A percentile compares a stretch with the other conserved stretches of the same genome.
Evolutionary conservation across 225 moss, liverwort and hornwort genomes (phyloP).

Genomic region (Rhytidiadelphus loreus): DNA sequence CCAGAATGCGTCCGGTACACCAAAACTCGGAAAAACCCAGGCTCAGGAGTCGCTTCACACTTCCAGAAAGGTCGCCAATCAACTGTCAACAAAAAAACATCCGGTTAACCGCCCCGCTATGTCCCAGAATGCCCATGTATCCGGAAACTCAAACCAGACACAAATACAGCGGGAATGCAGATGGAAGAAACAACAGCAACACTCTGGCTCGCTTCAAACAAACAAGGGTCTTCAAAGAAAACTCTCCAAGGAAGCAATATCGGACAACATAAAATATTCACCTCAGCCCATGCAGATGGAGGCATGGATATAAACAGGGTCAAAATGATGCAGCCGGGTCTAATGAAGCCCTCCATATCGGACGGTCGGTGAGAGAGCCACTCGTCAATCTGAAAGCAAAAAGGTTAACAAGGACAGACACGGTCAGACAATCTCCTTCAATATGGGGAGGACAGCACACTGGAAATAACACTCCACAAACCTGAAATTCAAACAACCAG

Average conservation of each 20-base stretch:
- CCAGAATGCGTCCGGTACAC: constrained; percentile 67
- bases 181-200: neutral
- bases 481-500: no score
- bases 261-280: neutral
- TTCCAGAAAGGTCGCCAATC: constrained; percentile 35
- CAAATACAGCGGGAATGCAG: neutral
- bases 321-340: constrained; percentile 83
- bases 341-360: constrained; percentile 87
- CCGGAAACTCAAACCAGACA: neutral
- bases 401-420: neutral
- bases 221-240: neutral
- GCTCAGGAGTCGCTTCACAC: constrained; percentile 39
- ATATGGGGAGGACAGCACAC: no score
- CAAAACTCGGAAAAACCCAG: constrained; percentile 45
- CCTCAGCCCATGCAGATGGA: constrained; percentile 47
- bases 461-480: neutral
- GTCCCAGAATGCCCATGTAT: no score
- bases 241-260: neutral
- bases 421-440: neutral
- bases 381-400: constrained; percentile 48
- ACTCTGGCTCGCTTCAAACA: neutral
- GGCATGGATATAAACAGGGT: constrained; percentile 75
- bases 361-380: constrained; percentile 85
- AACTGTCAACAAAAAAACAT: constrained; percentile 10
- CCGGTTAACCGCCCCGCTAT: neutral